Evolutionary conservation across 768 basidiomycete genomes (phyloP).

Genomic region (Pleurotus ostreatus): DNA sequence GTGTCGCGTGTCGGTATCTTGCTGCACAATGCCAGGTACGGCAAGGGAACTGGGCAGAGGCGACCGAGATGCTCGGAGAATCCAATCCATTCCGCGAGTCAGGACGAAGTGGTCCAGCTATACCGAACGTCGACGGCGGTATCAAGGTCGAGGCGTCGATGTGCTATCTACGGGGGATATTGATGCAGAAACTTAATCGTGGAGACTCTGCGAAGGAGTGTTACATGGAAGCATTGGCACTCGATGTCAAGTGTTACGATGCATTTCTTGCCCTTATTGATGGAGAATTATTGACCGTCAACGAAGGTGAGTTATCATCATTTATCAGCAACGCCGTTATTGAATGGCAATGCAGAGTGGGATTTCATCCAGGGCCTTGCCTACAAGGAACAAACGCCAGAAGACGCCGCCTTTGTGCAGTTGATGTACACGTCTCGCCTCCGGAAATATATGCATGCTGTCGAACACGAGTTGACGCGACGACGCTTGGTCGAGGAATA

Average conservation of each 20-base stretch:
- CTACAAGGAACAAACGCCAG: conserved; percentile 77
- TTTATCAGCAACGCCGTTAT: not conserved
- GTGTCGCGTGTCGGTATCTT: conserved; percentile 92
- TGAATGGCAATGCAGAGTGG: conserved; percentile 65
- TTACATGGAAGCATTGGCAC: conserved; percentile 90
- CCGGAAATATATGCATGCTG: conserved; percentile 82
- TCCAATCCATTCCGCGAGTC: conserved; percentile 82
- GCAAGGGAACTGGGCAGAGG: conserved; percentile 90
- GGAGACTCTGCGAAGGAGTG: conserved; percentile 89
- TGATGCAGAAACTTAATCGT: conserved; percentile 93
- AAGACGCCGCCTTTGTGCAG: conserved; percentile 88
- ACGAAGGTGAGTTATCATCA: conserved; percentile 69
- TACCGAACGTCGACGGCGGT: conserved; percentile 85
- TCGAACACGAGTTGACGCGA: conserved; percentile 79
- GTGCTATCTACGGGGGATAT: conserved; percentile 88
- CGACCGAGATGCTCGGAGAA: conserved; percentile 90
- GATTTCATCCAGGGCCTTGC: conserved; percentile 85
- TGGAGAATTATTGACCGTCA: conserved; percentile 93
- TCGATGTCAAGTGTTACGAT: conserved; percentile 97
- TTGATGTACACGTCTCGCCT: conserved; percentile 90
- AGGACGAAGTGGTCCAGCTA: conserved; percentile 62
- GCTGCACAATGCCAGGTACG: conserved; percentile 92
- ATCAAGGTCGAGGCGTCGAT: conserved; percentile 98
- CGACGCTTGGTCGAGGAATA: conserved; percentile 80
- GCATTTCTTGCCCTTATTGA: conserved; percentile 87